Evolutionary conservation across 1,284 basidiomycete species (phyloP), one percentile per base, ranked within the genome.

Genomic region (Porodaedalea pini): DNA sequence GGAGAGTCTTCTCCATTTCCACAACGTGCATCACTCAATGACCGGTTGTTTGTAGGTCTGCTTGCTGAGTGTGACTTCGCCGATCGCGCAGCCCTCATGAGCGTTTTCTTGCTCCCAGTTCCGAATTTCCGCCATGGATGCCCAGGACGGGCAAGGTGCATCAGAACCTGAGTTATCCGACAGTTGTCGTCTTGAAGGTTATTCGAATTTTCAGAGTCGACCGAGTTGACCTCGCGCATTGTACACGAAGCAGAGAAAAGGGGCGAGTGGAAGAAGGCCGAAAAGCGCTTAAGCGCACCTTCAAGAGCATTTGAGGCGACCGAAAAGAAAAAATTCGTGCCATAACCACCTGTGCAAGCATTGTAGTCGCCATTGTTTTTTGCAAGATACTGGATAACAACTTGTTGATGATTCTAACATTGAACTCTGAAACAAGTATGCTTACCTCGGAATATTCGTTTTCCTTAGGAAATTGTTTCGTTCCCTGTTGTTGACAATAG

Each of bases 161-260:
- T 99, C 73, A 94, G 94, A 27, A 98, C 76, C 73, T 99, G 97
- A 74, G 92, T 98, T 55, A 95, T 85, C n/a, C 97, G 85, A 94
- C 95, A 98, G 68, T 88, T 76, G 70, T 99, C 96, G n/a, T 78
- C 78, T 72, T 98, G 96, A 53, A 94, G 81, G 69, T 99, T 99
- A 78, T 98, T 98, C 78, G 94, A 94, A 80, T 98, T 90, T 70
- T 99, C 96, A 1, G 94, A 98, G 69, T 99, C 90, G 36, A 99
- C 96, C 1, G 97, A 97, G 64, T 94, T 94, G 64, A 98, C 83
- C 73, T 99, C 96, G 47, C 97, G 84, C 54, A 90, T 84, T 0
- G 96, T 96, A 70, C 95, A 96, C n/a, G 91, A 92, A 0, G 89
- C 83, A 11, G 90, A 76, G 68, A 99, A 99, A 53, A 97, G 80